These are phyloP conservation scores for Hypoxylon subgilvum DNA, from an alignment of 495 filamentous ascomycete genomes.

Conservation along the genomic window DNA sequence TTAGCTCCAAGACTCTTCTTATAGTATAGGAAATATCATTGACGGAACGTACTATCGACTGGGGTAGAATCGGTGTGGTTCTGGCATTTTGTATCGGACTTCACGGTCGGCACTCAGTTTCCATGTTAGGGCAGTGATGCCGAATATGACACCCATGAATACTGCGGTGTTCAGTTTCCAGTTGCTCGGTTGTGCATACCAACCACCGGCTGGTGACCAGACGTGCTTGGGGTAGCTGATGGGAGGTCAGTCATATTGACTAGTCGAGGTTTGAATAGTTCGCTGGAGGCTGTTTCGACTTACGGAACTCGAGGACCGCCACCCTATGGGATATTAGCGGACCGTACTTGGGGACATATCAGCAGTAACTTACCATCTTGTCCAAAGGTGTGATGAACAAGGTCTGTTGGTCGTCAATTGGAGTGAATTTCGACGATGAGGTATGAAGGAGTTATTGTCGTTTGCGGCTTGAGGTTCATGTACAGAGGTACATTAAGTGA, in stretches of 20 bases:
- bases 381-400: slow-evolving; percentile 33
- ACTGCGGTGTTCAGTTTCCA: slow-evolving; percentile 96
- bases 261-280: slow-evolving; percentile 14
- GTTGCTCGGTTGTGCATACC: slow-evolving; percentile 92
- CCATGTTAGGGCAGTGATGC: slow-evolving; percentile 75
- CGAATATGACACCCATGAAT: slow-evolving; percentile 71
- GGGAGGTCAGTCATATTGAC: slow-evolving; percentile 18
- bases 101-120: slow-evolving; percentile 85
- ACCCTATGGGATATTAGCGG: slow-evolving; percentile 59
- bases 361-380: slow-evolving; percentile 48
- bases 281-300: slow-evolving; percentile 40
- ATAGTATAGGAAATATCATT: not conserved
- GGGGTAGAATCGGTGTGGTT: slow-evolving; percentile 85
- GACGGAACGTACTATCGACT: slow-evolving; percentile 82
- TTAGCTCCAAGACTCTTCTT: not conserved
- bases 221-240: slow-evolving; percentile 95
- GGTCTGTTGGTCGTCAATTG: slow-evolving; percentile 27
- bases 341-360: not conserved
- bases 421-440: slow-evolving; percentile 26
- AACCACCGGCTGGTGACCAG: slow-evolving; percentile 97
- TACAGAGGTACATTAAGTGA: too few relatives aligned
- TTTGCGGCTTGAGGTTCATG: not conserved
- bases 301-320: slow-evolving; percentile 91
- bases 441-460: slow-evolving; percentile 1
- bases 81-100: slow-evolving; percentile 80